Conservation (phyloP, 495 filamentous ascomycete species). For the Lophiotrema nucula region DNA sequence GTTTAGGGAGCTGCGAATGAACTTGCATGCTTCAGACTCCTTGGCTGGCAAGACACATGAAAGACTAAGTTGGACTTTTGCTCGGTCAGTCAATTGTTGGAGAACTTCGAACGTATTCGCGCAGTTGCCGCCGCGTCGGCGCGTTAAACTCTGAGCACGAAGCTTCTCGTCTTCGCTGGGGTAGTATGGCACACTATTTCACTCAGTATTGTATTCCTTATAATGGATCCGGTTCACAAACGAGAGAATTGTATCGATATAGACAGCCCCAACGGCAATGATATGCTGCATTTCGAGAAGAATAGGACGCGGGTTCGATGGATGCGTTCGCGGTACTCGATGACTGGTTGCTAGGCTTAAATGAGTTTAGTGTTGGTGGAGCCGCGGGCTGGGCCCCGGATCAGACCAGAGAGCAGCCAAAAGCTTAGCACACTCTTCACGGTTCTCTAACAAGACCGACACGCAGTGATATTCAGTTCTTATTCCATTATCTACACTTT, state of each 20-base stretch:
- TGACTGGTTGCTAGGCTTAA: too few relatives aligned
- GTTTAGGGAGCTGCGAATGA: conserved; percentile 46
- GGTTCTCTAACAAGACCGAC: too few relatives aligned
- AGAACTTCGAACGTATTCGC: conserved; percentile 70
- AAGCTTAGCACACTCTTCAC: too few relatives aligned
- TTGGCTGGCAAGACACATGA: conserved; percentile 47
- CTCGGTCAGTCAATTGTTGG: conserved; percentile 52
- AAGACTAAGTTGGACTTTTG: conserved; percentile 39
- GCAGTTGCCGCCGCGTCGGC: conserved; percentile 70
- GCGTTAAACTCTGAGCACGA: conserved; percentile 57
- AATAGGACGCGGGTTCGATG: too few relatives aligned
- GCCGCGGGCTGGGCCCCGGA: too few relatives aligned
- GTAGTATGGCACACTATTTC: conserved; percentile 59
- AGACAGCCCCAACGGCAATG: conserved; percentile 23
- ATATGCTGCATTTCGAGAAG: conserved; percentile 20
- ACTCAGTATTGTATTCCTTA: neutral
- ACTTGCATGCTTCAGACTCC: conserved; percentile 43
- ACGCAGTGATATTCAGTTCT: too few relatives aligned
- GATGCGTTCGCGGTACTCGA: too few relatives aligned
- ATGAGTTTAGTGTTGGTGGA: too few relatives aligned
- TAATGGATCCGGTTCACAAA: neutral
- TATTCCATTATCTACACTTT: too few relatives aligned
- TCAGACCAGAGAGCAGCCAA: too few relatives aligned
- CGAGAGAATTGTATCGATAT: conserved; percentile 32
- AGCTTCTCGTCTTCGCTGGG: conserved; percentile 71